Percentiles rank a stretch among this genome's conserved stretches.
phyloP scores from a whole-genome alignment of 257 asterid genomes.

The Solanum etuberosum region DNA sequence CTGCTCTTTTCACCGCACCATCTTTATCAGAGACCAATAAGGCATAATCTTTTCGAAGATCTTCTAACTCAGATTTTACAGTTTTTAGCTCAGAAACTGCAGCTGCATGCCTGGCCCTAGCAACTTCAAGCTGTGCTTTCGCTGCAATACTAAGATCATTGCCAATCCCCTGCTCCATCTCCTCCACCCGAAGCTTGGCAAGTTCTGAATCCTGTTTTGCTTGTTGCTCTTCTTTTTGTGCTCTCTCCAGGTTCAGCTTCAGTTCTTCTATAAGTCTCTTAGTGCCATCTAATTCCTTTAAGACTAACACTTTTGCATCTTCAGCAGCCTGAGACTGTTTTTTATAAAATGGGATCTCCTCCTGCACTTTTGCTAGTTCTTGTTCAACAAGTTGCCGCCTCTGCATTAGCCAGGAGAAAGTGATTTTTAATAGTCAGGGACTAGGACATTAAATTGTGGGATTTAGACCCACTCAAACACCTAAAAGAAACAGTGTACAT shows the following conservation, averaged over 20 bases:
- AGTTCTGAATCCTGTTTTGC: conserved; percentile 95
- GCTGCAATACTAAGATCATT: conserved; percentile 82
- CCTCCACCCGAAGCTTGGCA: conserved; percentile 76
- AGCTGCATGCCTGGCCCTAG: conserved; percentile 65
- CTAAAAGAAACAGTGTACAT: background rate
- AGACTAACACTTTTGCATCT: conserved; percentile 51
- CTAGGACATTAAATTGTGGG: background rate
- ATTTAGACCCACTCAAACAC: background rate
- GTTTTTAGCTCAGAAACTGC: conserved; percentile 62
- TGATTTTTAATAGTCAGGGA: background rate
- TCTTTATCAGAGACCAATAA: conserved; percentile 52
- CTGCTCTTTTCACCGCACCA: conserved; percentile 47
- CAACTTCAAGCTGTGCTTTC: conserved; percentile 95
- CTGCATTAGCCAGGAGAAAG: conserved; percentile 28
- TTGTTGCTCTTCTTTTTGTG: conserved; percentile 83
- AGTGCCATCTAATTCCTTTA: conserved; percentile 71
- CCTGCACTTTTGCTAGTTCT: conserved; percentile 72
- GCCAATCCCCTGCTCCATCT: conserved; percentile 84
- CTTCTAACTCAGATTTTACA: conserved; percentile 47
- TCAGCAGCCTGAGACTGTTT: conserved; percentile 64
- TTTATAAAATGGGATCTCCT: conserved; percentile 68
- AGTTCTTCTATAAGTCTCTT: conserved; percentile 76
- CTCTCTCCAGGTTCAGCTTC: conserved; percentile 85
- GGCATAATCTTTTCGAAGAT: conserved; percentile 45
- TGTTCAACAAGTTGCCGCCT: conserved; percentile 71